Percentiles rank a stretch among this genome's conserved stretches.
Conservation (phyloP, 2,329 filamentous ascomycete species). For the Lasiodiplodia sp. region DNA sequence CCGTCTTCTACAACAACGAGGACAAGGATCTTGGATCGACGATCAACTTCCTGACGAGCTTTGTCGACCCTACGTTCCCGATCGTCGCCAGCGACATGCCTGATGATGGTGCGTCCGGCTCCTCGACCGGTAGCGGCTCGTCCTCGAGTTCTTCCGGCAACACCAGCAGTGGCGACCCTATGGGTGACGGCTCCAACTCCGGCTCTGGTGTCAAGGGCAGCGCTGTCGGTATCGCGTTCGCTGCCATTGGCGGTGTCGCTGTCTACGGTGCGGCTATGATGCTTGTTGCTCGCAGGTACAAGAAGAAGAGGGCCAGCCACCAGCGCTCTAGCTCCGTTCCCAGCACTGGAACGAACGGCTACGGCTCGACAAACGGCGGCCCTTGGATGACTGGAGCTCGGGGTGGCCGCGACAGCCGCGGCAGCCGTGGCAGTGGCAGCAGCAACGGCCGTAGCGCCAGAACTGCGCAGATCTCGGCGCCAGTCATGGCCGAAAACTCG, state of each 20-base stretch:
- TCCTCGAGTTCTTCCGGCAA: slow-evolving; percentile 41
- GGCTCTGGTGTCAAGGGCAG: slow-evolving; percentile 68
- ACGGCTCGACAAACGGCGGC: slow-evolving; percentile 51
- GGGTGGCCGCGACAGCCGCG: slow-evolving; percentile 41
- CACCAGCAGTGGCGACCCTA: slow-evolving; percentile 54
- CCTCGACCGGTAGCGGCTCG: slow-evolving; percentile 50
- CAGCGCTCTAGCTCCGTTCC: slow-evolving; percentile 78
- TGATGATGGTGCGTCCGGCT: slow-evolving; percentile 48
- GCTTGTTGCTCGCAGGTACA: slow-evolving; percentile 87
- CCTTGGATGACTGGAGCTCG: slow-evolving; percentile 57
- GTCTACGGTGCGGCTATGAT: slow-evolving; percentile 97
- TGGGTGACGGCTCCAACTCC: slow-evolving; percentile 49
- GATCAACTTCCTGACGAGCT: slow-evolving; percentile 74
- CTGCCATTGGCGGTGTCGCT: slow-evolving; percentile 78
- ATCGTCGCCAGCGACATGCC: slow-evolving; percentile 61
- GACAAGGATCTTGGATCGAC: slow-evolving; percentile 55
- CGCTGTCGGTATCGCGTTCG: slow-evolving; percentile 74
- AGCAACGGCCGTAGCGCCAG: slow-evolving; percentile 70
- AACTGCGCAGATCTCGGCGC: slow-evolving; percentile 81
- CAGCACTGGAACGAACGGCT: slow-evolving; percentile 66
- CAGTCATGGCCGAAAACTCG: slow-evolving; percentile 92
- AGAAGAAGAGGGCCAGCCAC: slow-evolving; percentile 81
- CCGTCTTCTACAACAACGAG: slow-evolving; percentile 76
- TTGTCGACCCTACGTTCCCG: slow-evolving; percentile 86
- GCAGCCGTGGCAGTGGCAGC: slow-evolving; percentile 63